These are phyloP conservation scores for Euphorbia pulcherrima DNA, from an alignment of 345 rosid species.

Conservation along the genomic window DNA sequence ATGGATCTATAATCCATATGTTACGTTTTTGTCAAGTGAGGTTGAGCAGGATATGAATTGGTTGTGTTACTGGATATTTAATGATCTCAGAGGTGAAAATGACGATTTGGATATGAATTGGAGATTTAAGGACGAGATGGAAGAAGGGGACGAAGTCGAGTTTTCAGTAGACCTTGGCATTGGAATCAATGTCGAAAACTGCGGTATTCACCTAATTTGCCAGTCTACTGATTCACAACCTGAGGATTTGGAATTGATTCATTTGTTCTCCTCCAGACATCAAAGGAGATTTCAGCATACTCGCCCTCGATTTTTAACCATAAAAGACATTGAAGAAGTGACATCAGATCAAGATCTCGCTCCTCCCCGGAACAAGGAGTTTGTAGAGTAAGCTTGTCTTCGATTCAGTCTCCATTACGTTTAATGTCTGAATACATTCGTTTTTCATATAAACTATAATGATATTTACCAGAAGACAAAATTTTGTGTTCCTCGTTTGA, in stretches of 20 bases:
- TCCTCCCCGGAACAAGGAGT: neutral
- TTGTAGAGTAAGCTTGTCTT: neutral
- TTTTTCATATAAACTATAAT: no score
- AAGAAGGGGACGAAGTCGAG: slow-evolving; percentile 13
- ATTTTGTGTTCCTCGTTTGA: neutral
- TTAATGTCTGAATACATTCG: no score
- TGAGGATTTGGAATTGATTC: neutral
- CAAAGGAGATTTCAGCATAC: neutral
- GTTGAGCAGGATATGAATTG: slow-evolving; percentile 9
- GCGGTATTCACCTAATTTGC: slow-evolving; percentile 10
- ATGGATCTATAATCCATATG: slow-evolving; percentile 13
- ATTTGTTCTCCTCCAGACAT: neutral
- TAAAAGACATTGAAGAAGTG: neutral
- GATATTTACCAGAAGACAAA: neutral
- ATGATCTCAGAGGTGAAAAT: neutral
- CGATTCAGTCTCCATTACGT: neutral
- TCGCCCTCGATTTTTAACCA: neutral
- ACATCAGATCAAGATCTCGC: neutral
- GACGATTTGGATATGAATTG: neutral
- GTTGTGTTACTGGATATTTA: slow-evolving; percentile 23
- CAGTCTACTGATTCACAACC: neutral
- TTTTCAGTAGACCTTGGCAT: slow-evolving; percentile 2
- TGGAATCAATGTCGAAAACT: neutral
- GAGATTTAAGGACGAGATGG: slow-evolving; percentile 6
- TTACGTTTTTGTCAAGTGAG: neutral